These are phyloP conservation scores for Helenozyma rhizophorensis DNA, from an alignment of 805 yeast genomes.

Conservation along the genomic window DNA sequence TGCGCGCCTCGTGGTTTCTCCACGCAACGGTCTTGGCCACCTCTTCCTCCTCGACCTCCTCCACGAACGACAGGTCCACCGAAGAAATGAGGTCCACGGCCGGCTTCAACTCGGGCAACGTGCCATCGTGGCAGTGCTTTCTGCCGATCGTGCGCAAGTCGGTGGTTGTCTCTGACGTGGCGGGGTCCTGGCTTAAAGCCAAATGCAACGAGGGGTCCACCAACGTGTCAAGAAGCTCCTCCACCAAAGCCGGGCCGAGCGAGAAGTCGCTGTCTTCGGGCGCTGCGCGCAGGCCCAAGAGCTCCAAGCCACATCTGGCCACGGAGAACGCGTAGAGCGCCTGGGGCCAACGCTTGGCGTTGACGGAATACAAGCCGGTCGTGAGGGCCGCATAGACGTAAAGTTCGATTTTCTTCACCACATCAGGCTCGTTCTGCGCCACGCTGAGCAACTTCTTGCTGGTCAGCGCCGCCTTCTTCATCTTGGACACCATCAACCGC, in stretches of 20 bases:
- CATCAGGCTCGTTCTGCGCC: slow-evolving; percentile 35
- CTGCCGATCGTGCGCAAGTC: slow-evolving; percentile 51
- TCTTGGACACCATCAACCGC: slow-evolving; percentile 51
- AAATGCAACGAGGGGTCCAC: slow-evolving; percentile 66
- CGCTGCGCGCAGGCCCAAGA: slow-evolving; percentile 25
- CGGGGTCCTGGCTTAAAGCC: slow-evolving; percentile 42
- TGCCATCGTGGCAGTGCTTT: slow-evolving; percentile 30
- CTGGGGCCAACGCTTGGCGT: slow-evolving; percentile 50
- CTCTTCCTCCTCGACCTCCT: slow-evolving; percentile 20
- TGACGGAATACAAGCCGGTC: slow-evolving; percentile 48
- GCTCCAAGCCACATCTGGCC: slow-evolving; percentile 60
- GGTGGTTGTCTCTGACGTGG: slow-evolving; percentile 20
- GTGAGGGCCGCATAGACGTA: slow-evolving; percentile 43
- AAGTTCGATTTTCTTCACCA: slow-evolving; percentile 23
- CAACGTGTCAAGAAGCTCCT: slow-evolving; percentile 51
- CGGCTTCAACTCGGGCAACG: slow-evolving; percentile 31
- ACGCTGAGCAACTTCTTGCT: slow-evolving; percentile 41
- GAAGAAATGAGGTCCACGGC: slow-evolving; percentile 37
- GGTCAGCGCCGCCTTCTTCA: slow-evolving; percentile 55
- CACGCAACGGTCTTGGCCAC: slow-evolving; percentile 39
- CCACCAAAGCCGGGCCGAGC: slow-evolving; percentile 37
- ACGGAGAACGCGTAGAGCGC: slow-evolving; percentile 53
- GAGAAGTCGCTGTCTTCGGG: slow-evolving; percentile 5
- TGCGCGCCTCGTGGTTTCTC: slow-evolving; percentile 53
- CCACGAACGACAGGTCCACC: slow-evolving; percentile 35